A percentile compares a stretch with the other conserved stretches of the same genome.
phyloP scores from a whole-genome alignment of 768 basidiomycete genomes.

The Zangia roseola region DNA sequence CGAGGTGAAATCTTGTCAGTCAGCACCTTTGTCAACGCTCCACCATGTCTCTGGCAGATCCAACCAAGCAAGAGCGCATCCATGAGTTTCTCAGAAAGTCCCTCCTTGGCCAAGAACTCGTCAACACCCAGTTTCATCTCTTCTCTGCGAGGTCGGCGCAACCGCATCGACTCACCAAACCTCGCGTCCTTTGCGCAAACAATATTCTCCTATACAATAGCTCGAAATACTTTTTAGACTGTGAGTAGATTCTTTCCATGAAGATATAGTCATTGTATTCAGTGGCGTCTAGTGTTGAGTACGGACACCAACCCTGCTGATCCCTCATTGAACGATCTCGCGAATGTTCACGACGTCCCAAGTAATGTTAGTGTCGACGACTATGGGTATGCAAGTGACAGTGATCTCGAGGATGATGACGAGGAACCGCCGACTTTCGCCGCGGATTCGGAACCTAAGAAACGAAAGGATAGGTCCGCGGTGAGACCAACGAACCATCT shows the following conservation, averaged over 20 bases:
- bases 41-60: conserved; percentile 7
- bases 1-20: no score
- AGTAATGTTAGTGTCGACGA: conserved; percentile 10
- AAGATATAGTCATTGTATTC: not conserved
- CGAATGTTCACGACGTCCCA: conserved; percentile 6
- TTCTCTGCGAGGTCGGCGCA: conserved; percentile 18
- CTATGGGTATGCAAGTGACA: conserved; percentile 33
- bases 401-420: conserved; percentile 33
- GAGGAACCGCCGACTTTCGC: conserved; percentile 1
- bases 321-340: conserved; percentile 13
- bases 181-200: conserved; percentile 29
- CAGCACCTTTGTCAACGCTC: not conserved
- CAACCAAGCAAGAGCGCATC: conserved; percentile 9
- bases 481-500: not conserved
- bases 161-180: conserved; percentile 11
- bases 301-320: conserved; percentile 6
- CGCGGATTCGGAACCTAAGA: not conserved
- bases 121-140: conserved; percentile 32
- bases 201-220: conserved; percentile 23
- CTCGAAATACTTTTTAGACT: conserved; percentile 26
- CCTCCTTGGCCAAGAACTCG: conserved; percentile 28
- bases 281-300: conserved; percentile 9
- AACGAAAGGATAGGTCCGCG: not conserved
- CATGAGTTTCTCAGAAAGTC: conserved; percentile 24
- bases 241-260: conserved; percentile 11